Conservation (phyloP, 177 flowering plant genomes). For the Tripterygium wilfordii region DNA sequence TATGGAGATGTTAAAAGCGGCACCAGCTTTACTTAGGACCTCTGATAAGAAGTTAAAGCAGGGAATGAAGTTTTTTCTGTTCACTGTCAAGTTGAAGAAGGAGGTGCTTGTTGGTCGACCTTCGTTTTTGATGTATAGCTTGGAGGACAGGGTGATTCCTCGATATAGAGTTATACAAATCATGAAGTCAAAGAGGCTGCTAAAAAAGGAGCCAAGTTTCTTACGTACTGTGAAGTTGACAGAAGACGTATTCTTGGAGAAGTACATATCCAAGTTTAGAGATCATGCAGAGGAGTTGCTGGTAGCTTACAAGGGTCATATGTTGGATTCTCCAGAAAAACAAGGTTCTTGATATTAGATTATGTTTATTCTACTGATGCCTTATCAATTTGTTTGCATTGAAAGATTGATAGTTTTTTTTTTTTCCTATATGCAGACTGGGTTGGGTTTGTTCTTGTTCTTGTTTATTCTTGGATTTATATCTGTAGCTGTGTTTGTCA, state of each 20-base stretch:
- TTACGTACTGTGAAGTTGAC: conserved; percentile 1
- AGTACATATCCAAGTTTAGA: conserved; percentile 21
- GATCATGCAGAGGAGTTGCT: conserved; percentile 23
- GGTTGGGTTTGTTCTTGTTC: too few species aligned
- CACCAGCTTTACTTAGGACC: conserved; percentile 19
- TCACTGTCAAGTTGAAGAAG: conserved; percentile 18
- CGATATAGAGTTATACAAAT: conserved; percentile 29
- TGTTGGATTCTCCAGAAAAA: too few species aligned
- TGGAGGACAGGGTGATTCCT: conserved; percentile 37
- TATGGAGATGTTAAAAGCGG: conserved; percentile 22
- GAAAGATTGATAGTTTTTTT: too few species aligned
- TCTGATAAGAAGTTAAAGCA: conserved; percentile 28
- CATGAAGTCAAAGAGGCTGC: conserved; percentile 27
- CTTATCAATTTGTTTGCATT: too few species aligned
- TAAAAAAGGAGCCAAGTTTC: conserved; percentile 24
- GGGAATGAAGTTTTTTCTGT: conserved; percentile 34
- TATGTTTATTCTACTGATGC: too few species aligned
- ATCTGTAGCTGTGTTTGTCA: too few species aligned
- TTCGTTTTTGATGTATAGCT: conserved; percentile 21
- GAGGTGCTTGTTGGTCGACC: conserved; percentile 22
- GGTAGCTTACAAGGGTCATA: conserved; percentile 19
- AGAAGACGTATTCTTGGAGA: conserved; percentile 28
- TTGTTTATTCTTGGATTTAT: too few species aligned
- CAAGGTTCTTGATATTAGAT: too few species aligned
- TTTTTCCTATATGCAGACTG: too few species aligned